Conservation (phyloP, 805 yeast species). For the Yamadazyma paraphyllophila region DNA sequence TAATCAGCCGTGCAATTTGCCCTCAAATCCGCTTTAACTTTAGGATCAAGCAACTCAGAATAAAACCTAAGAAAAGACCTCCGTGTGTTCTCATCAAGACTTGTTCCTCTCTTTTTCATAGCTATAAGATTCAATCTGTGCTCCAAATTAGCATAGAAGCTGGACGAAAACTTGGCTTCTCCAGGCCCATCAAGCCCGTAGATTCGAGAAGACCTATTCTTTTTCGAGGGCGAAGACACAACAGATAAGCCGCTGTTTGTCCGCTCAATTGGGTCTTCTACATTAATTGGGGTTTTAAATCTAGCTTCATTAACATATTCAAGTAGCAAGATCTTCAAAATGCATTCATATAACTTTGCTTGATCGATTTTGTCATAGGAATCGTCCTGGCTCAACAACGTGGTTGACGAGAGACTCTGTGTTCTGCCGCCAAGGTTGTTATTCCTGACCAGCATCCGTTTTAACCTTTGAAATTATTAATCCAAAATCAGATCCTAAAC, state of each 20-base stretch:
- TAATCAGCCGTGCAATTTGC: slow-evolving; percentile 41
- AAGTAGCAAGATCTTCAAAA: slow-evolving; percentile 54
- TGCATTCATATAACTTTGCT: slow-evolving; percentile 45
- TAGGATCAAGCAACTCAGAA: slow-evolving; percentile 55
- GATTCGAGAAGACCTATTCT: slow-evolving; percentile 11
- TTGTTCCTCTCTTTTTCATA: slow-evolving; percentile 34
- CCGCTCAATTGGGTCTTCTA: background rate
- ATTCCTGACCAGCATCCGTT: background rate
- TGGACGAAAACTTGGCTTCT: slow-evolving; percentile 37
- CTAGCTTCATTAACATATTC: slow-evolving; percentile 66
- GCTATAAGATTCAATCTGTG: slow-evolving; percentile 44
- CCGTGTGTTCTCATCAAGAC: slow-evolving; percentile 49
- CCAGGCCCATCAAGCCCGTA: slow-evolving; percentile 13
- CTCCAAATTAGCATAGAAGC: slow-evolving; percentile 39
- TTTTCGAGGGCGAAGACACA: slow-evolving; percentile 10
- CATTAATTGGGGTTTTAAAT: slow-evolving; percentile 38
- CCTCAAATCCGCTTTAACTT: slow-evolving; percentile 30
- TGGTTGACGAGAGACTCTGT: slow-evolving; percentile 26
- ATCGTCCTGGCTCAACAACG: slow-evolving; percentile 18
- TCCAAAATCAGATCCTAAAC: background rate
- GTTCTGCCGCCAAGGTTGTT: slow-evolving; percentile 12
- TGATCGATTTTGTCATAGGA: slow-evolving; percentile 20
- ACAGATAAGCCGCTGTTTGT: slow-evolving; percentile 1
- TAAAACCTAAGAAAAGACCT: slow-evolving; percentile 61
- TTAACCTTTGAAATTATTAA: background rate